Conservation (phyloP, 2,329 filamentous ascomycete genomes). For the Ophiocordyceps australis region DNA sequence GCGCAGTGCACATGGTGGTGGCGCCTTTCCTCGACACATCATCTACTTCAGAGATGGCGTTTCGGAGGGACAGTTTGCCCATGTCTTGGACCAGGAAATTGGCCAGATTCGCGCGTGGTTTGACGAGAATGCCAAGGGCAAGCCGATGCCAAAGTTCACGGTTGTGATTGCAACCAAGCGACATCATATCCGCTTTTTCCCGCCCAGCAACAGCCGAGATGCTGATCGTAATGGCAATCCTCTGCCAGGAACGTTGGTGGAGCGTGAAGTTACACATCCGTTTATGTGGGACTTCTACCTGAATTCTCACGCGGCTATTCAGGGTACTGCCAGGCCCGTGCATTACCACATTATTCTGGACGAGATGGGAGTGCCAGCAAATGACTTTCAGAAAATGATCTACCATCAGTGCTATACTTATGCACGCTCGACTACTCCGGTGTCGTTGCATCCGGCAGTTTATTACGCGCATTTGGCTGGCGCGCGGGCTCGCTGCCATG, state of each 20-base stretch:
- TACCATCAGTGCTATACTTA: constrained; percentile 95
- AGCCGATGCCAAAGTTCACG: constrained; percentile 47
- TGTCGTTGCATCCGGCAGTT: constrained; percentile 74
- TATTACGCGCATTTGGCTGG: constrained; percentile 93
- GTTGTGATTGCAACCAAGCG: constrained; percentile 85
- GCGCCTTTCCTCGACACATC: constrained; percentile 43
- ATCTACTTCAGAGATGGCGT: constrained; percentile 93
- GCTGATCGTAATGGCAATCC: constrained; percentile 75
- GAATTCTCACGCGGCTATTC: constrained; percentile 53
- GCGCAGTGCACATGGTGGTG: constrained; percentile 29
- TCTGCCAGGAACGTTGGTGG: constrained; percentile 72
- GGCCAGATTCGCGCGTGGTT: constrained; percentile 47
- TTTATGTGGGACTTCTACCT: constrained; percentile 78
- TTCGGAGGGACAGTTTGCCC: constrained; percentile 65
- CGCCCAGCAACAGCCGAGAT: constrained; percentile 34
- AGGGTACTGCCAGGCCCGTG: constrained; percentile 82
- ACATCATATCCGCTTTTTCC: constrained; percentile 89
- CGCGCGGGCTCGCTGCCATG: constrained; percentile 60
- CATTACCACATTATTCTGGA: constrained; percentile 85
- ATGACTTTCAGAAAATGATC: constrained; percentile 68
- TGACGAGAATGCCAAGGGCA: constrained; percentile 12
- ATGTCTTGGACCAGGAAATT: constrained; percentile 68
- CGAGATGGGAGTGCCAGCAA: constrained; percentile 48
- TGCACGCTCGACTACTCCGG: constrained; percentile 76
- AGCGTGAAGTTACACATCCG: constrained; percentile 77